Base-by-base conservation (phyloP, 208 protist genomes). In the Wallacemonas rigidus region DNA sequence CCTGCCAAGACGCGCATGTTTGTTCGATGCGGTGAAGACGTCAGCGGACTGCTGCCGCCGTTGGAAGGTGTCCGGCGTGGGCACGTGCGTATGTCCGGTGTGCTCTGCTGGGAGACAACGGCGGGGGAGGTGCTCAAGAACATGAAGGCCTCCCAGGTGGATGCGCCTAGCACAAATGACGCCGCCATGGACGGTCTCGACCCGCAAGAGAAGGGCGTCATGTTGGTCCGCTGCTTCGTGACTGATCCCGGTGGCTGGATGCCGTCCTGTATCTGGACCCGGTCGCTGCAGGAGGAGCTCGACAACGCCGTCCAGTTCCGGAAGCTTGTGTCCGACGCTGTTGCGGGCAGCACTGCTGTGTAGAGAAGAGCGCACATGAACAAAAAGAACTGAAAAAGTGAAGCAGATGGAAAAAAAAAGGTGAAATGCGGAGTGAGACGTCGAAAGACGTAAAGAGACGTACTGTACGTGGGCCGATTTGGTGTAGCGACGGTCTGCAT, bases 11-110 rank as follows among this genome's bases (percentile, higher is more conserved):
- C 71, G 1, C 64, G 55, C 56, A 69, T 89, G 55, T 76, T 81
- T 51, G 36, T 85, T 0, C 63, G 71, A 6, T 71, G 63, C 44
- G 74, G 51, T 17, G 80, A 83, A 77, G 80, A 89, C 61, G 80
- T 77, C 44, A 51, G 69, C 17, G 71, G 60, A 7, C 74, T 83
- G 47, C 40, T 89, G 12, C 80, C 79, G 12, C 69, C 72, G 12
- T 36, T 71, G 6, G 39, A 58, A 61, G 53, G 77, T 3, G 83
- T 75, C 61, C 26, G 74, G 35, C 74, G 84, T 11, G 71, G 63
- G 9, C 74, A 64, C 67, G 60, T 67, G n/a, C 73, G 71, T 26
- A n/a, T 75, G 8, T 79, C 58, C 44, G 80, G 80, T 15, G 26
- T 63, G 39, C 6, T 79, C 54, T 80, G 67, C 45, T 86, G 57